Evolutionary conservation across 129 eudicot species (phyloP).

Genomic region (Centaurea solstitialis): DNA sequence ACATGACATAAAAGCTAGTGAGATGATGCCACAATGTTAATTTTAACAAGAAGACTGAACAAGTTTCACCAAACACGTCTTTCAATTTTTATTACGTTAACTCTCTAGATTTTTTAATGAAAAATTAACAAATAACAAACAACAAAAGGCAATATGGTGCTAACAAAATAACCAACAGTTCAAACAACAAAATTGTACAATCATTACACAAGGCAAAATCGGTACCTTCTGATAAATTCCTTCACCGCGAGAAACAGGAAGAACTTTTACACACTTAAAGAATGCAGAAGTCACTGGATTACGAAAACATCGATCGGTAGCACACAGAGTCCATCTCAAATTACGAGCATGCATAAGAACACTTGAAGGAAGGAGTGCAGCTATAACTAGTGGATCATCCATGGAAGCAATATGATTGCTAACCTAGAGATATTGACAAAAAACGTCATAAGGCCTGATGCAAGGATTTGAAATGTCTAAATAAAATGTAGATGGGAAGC

Average conservation of each 20-base stretch:
- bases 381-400: slow-evolving; percentile 83
- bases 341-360: slow-evolving; percentile 66
- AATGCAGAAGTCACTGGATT: slow-evolving; percentile 82
- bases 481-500: background rate
- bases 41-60: background rate
- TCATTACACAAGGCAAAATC: background rate
- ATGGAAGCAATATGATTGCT: slow-evolving; percentile 88
- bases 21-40: background rate
- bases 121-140: background rate
- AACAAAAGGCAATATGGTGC: no score
- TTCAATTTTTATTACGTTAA: background rate
- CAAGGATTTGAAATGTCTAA: background rate
- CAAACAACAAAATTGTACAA: background rate
- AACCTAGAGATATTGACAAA: slow-evolving; percentile 37
- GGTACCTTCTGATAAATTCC: slow-evolving; percentile 85
- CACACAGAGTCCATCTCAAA: slow-evolving; percentile 90
- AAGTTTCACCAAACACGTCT: background rate
- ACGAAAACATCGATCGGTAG: slow-evolving; percentile 76
- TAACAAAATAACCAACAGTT: no score
- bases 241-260: slow-evolving; percentile 87
- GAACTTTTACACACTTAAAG: slow-evolving; percentile 74
- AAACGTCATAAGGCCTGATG: background rate
- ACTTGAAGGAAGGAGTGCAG: slow-evolving; percentile 77
- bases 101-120: background rate
- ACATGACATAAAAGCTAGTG: background rate